Conservation (phyloP, 768 basidiomycete species). For the Tylopilus sp. region DNA sequence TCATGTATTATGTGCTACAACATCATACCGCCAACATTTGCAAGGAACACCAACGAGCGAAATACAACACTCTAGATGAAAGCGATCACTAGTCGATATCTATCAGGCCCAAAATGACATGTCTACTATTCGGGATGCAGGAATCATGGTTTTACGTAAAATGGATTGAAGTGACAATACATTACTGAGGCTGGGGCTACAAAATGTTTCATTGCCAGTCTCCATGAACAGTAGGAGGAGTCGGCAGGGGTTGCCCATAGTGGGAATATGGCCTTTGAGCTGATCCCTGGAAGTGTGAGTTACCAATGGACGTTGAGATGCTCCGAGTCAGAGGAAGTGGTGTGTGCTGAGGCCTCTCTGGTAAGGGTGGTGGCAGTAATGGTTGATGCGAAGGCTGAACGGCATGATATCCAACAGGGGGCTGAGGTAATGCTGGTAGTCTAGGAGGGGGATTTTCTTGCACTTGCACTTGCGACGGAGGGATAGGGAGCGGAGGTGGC, state of each 20-base stretch:
- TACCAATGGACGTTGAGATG: conserved; percentile 21
- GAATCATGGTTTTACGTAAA: conserved; percentile 10
- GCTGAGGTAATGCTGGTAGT: conserved; percentile 50
- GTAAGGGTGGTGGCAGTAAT: conserved; percentile 33
- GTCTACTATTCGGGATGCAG: conserved; percentile 11
- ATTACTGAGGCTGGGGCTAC: conserved; percentile 13
- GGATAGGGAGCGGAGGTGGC: conserved; percentile 26
- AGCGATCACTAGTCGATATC: background rate
- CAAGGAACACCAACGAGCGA: conserved; percentile 1
- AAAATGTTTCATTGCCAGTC: conserved; percentile 26
- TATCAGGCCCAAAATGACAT: conserved; percentile 3
- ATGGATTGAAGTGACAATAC: conserved; percentile 11
- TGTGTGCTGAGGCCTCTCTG: conserved; percentile 27
- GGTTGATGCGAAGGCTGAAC: conserved; percentile 38
- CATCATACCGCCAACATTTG: background rate
- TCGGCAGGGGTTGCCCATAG: conserved; percentile 32
- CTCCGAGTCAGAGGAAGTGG: conserved; percentile 25
- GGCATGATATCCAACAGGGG: conserved; percentile 42
- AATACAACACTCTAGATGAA: conserved; percentile 22
- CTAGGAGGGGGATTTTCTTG: conserved; percentile 33
- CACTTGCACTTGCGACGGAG: conserved; percentile 22
- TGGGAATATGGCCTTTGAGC: conserved; percentile 37
- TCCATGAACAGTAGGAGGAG: conserved; percentile 19
- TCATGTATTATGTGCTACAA: conserved; percentile 12
- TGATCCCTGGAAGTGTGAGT: conserved; percentile 37